phyloP scores from a whole-genome alignment of 306 rosid genomes.

The Cercis canadensis region DNA sequence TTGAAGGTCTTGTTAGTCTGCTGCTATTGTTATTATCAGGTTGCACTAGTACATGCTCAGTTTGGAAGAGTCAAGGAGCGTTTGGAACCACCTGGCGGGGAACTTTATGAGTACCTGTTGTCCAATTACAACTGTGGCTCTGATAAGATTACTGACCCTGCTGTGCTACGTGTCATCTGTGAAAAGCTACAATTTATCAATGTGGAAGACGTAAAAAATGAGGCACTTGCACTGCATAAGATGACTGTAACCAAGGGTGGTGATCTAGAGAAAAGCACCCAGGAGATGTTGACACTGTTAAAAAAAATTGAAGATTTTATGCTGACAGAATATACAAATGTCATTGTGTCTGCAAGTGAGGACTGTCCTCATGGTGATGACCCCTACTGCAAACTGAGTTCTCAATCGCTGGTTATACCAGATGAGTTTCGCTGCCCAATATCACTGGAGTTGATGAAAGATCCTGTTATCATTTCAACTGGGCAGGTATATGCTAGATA shows the following conservation, averaged over 20 bases:
- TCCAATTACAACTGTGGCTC: slow-evolving; percentile 50
- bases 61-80: slow-evolving; percentile 78
- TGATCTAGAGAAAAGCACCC: slow-evolving; percentile 58
- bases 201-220: slow-evolving; percentile 65
- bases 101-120: slow-evolving; percentile 62
- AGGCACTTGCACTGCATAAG: slow-evolving; percentile 70
- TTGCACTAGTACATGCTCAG: slow-evolving; percentile 79
- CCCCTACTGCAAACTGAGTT: slow-evolving; percentile 33
- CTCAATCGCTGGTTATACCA: slow-evolving; percentile 61
- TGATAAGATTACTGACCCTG: slow-evolving; percentile 51
- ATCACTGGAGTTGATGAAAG: slow-evolving; percentile 90
- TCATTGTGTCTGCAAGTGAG: slow-evolving; percentile 37
- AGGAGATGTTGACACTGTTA: slow-evolving; percentile 60
- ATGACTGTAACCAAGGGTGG: slow-evolving; percentile 54
- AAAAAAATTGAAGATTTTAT: slow-evolving; percentile 71
- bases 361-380: slow-evolving; percentile 46
- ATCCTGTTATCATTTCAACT: slow-evolving; percentile 88
- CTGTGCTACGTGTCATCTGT: slow-evolving; percentile 52
- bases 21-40: slow-evolving; percentile 48
- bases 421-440: slow-evolving; percentile 93
- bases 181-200: slow-evolving; percentile 68
- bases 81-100: slow-evolving; percentile 57
- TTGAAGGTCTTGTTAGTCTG: slow-evolving; percentile 17
- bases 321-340: slow-evolving; percentile 55
- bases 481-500: slow-evolving; percentile 72